These are phyloP conservation scores for Xylaria acuta DNA, from an alignment of 495 filamentous ascomycete species.

Conservation along the genomic window DNA sequence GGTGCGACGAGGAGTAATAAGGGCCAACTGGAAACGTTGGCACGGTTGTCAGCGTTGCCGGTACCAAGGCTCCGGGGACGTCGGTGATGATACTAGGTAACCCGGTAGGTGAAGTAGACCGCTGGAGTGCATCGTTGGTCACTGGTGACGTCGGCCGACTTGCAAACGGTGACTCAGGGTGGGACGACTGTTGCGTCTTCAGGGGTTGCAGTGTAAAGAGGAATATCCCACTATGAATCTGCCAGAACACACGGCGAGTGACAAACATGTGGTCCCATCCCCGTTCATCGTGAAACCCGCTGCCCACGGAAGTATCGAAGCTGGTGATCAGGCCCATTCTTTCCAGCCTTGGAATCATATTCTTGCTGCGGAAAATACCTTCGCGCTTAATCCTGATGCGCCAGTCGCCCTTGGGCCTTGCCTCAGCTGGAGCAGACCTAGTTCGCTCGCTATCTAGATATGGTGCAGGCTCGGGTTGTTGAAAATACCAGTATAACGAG, in stretches of 20 bases:
- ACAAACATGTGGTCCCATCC: constrained; percentile 85
- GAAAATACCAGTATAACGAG: constrained; percentile 96
- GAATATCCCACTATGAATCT: constrained; percentile 84
- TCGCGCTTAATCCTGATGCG: constrained; percentile 81
- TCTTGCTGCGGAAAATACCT: constrained; percentile 81
- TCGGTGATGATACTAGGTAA: constrained; percentile 36
- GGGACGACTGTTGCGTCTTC: constrained; percentile 50
- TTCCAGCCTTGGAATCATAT: constrained; percentile 87
- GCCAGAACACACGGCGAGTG: constrained; percentile 85
- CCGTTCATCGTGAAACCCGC: constrained; percentile 66
- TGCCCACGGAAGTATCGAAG: constrained; percentile 77
- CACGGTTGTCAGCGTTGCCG: constrained; percentile 44
- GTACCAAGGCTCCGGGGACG: constrained; percentile 36
- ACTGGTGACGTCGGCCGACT: constrained; percentile 67
- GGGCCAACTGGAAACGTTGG: constrained; percentile 60
- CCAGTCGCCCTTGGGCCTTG: constrained; percentile 87
- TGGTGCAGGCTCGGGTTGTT: constrained; percentile 66
- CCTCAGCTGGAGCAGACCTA: constrained; percentile 66
- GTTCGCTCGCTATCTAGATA: constrained; percentile 67
- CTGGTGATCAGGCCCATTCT: constrained; percentile 85
- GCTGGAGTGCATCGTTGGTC: constrained; percentile 46
- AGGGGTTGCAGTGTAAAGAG: constrained; percentile 80
- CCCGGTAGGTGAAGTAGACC: neutral
- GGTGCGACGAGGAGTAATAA: constrained; percentile 77
- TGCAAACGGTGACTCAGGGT: constrained; percentile 59